These are phyloP conservation scores for Solanum hybrid DNA, from an alignment of 305 asterid species.

Conservation along the genomic window DNA sequence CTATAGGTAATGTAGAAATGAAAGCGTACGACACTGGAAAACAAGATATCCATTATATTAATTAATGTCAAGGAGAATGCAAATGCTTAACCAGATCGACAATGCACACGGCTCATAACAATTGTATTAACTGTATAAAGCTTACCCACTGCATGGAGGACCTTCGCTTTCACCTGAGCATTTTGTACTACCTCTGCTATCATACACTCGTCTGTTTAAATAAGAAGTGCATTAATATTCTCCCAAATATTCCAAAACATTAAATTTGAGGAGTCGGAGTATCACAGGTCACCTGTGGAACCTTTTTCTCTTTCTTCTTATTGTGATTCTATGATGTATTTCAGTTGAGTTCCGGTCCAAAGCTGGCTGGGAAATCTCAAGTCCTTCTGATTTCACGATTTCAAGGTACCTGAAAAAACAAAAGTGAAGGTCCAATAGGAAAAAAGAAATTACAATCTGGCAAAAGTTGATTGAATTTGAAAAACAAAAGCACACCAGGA, in stretches of 20 bases:
- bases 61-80: background rate
- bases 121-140: background rate
- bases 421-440: background rate
- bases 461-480: background rate
- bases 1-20: background rate
- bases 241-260: constrained; percentile 8
- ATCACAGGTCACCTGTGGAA: constrained; percentile 60
- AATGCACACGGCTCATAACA: background rate
- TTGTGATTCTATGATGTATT: constrained; percentile 91
- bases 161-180: constrained; percentile 84
- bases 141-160: constrained; percentile 95
- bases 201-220: constrained; percentile 81
- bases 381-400: constrained; percentile 73
- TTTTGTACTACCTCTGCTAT: constrained; percentile 68
- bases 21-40: background rate
- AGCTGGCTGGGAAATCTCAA: constrained; percentile 98
- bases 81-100: background rate
- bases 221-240: constrained; percentile 11
- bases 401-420: constrained; percentile 47
- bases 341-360: constrained; percentile 96
- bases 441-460: background rate
- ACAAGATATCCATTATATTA: background rate
- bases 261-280: constrained; percentile 1
- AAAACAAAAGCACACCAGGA: background rate
- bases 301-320: constrained; percentile 53